Evolutionary conservation across 768 basidiomycete genomes (phyloP), one percentile per base, ranked within the genome.

Genomic region (Trametes cingulata): DNA sequence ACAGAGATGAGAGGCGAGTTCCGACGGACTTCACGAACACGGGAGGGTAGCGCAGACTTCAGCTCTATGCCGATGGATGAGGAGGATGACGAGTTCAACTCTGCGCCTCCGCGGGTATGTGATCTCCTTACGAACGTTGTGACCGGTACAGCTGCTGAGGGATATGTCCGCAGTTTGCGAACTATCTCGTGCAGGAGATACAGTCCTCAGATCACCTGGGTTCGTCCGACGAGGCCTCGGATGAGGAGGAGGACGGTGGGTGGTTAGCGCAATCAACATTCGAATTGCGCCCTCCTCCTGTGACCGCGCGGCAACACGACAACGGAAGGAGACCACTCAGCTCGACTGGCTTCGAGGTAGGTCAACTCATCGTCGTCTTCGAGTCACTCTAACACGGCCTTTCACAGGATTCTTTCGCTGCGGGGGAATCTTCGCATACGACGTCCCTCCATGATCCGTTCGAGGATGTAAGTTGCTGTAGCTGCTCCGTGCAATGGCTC

Each of bases 261-360:
- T 93, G 91, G 92, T 72, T 93, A 24, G 80, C 90, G 3, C 87
- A 89, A 43, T 91, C 89, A 9, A 84, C 80, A n/a, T 91, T 91
- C 63, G 81, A 82, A 25, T 39, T 56, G 33, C 70, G 68, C 13
- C 68, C 71, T 35, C 68, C 69, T 13, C 67, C 69, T 19, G 67
- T 68, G 9, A 59, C 71, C 5, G 68, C 69, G 15, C 66, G 65
- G 6, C 65, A 66, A 25, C 68, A 62, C 27, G 64, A 66, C 35
- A 52, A 57, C 9, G 70, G 66, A 15, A 71, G 74, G n/a, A 63
- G 69, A 47, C 74, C 74, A 25, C 58, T 75, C 20, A 70, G 69
- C 40, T 61, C 73, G 17, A 65, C 50, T 36, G 71, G 67, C 6
- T 68, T 74, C 49, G 73, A 73, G 9, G 75, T 72, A 61, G 9